These are phyloP conservation scores for Salix purpurea DNA, from an alignment of 345 rosid genomes.

Conservation along the genomic window DNA sequence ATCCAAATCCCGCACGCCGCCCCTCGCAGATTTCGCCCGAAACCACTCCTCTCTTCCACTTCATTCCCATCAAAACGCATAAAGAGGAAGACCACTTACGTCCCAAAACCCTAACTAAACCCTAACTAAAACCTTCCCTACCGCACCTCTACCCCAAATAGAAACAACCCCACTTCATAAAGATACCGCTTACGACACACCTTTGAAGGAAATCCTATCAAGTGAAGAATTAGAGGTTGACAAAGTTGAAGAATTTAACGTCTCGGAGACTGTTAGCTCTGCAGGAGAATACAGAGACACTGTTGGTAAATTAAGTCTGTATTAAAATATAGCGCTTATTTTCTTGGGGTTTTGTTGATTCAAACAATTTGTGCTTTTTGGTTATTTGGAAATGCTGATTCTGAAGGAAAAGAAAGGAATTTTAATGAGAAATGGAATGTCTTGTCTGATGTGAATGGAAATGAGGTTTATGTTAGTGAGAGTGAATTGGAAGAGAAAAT, in stretches of 20 bases:
- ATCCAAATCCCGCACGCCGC: neutral
- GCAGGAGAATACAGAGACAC: constrained; percentile 27
- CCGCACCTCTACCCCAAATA: constrained; percentile 16
- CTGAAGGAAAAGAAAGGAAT: constrained; percentile 19
- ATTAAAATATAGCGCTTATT: constrained; percentile 38
- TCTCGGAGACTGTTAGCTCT: constrained; percentile 21
- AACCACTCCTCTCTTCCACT: constrained; percentile 8
- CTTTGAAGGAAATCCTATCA: neutral
- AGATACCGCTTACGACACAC: constrained; percentile 17
- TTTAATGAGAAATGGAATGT: constrained; percentile 7
- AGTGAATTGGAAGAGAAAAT: constrained; percentile 46
- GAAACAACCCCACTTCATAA: constrained; percentile 9
- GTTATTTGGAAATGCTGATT: constrained; percentile 31
- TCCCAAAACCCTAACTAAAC: constrained; percentile 73
- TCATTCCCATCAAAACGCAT: constrained; percentile 27
- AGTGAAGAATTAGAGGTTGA: neutral
- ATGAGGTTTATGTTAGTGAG: constrained; percentile 29
- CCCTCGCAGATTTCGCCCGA: constrained; percentile 2
- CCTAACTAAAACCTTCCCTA: constrained; percentile 42
- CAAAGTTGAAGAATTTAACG: constrained; percentile 33
- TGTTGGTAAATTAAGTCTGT: constrained; percentile 33
- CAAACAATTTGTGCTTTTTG: constrained; percentile 49
- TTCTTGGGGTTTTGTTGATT: constrained; percentile 45
- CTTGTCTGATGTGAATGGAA: constrained; percentile 23
- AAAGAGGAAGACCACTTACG: constrained; percentile 62